Conservation (phyloP, 495 filamentous ascomycete species). For the Apodospora peruviana region DNA sequence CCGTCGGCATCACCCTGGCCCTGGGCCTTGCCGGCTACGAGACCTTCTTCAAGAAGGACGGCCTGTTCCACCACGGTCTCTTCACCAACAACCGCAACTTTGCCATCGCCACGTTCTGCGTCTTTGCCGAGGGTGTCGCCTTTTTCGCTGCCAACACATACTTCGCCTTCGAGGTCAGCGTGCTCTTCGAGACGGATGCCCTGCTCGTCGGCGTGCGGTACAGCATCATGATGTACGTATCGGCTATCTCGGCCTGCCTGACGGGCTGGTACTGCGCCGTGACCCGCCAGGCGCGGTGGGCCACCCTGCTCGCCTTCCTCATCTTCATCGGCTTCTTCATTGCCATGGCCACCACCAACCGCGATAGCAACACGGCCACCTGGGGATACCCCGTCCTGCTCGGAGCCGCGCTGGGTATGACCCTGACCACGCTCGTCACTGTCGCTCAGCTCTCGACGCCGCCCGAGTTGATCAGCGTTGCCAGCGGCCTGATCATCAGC, state of each 20-base stretch:
- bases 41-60: slow-evolving; percentile 25
- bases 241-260: slow-evolving; percentile 10
- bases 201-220: slow-evolving; percentile 21
- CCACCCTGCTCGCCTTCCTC: slow-evolving; percentile 17
- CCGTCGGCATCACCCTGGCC: slow-evolving; percentile 18
- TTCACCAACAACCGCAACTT: slow-evolving; percentile 29
- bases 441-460: slow-evolving; percentile 29
- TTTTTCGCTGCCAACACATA: slow-evolving; percentile 35
- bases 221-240: slow-evolving; percentile 18
- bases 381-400: slow-evolving; percentile 29
- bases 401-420: slow-evolving; percentile 23
- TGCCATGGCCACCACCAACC: slow-evolving; percentile 23
- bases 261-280: slow-evolving; percentile 21
- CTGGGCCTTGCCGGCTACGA: slow-evolving; percentile 21
- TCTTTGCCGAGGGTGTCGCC: slow-evolving; percentile 27
- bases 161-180: slow-evolving; percentile 27
- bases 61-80: slow-evolving; percentile 32
- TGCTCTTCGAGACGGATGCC: slow-evolving; percentile 24
- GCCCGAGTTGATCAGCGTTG: slow-evolving; percentile 25
- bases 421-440: slow-evolving; percentile 22
- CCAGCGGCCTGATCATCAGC: slow-evolving; percentile 27
- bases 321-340: slow-evolving; percentile 21
- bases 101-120: slow-evolving; percentile 19
- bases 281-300: slow-evolving; percentile 14
- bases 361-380: slow-evolving; percentile 3